phyloP scores from a whole-genome alignment of 1,284 basidiomycete genomes.

The Termitomyces sp. region DNA sequence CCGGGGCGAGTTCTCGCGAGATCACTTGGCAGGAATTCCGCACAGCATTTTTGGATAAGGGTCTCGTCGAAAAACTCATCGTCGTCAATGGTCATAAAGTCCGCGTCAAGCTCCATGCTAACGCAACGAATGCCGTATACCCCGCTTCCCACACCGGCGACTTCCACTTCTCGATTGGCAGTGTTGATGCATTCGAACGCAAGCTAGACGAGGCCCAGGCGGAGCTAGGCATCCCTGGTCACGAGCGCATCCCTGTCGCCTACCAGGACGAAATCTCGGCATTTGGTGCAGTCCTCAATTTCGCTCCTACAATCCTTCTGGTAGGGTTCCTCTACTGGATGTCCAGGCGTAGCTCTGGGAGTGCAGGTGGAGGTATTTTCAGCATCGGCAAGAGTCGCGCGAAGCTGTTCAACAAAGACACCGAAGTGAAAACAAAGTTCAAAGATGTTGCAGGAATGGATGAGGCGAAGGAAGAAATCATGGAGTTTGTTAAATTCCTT shows the following conservation, averaged over 20 bases:
- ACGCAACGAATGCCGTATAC: conserved; percentile 74
- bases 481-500: conserved; percentile 99
- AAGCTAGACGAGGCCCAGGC: conserved; percentile 91
- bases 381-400: conserved; percentile 96
- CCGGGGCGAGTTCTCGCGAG: conserved; percentile 66
- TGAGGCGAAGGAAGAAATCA: conserved; percentile 99
- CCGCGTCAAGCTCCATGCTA: conserved; percentile 82
- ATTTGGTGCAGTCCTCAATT: conserved; percentile 80
- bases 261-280: conserved; percentile 95
- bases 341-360: conserved; percentile 71
- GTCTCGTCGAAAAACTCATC: conserved; percentile 90
- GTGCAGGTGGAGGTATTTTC: conserved; percentile 88
- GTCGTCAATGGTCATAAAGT: conserved; percentile 93
- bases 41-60: conserved; percentile 92
- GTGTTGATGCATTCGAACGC: conserved; percentile 94
- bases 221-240: conserved; percentile 87
- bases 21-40: conserved; percentile 99
- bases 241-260: conserved; percentile 93
- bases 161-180: conserved; percentile 97
- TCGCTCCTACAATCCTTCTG: conserved; percentile 91
- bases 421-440: conserved; percentile 91
- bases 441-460: conserved; percentile 99
- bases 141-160: conserved; percentile 54
- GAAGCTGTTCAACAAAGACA: conserved; percentile 97
- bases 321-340: conserved; percentile 90